Conservation (phyloP, 1,284 basidiomycete species). For the Leccinum solheimii region DNA sequence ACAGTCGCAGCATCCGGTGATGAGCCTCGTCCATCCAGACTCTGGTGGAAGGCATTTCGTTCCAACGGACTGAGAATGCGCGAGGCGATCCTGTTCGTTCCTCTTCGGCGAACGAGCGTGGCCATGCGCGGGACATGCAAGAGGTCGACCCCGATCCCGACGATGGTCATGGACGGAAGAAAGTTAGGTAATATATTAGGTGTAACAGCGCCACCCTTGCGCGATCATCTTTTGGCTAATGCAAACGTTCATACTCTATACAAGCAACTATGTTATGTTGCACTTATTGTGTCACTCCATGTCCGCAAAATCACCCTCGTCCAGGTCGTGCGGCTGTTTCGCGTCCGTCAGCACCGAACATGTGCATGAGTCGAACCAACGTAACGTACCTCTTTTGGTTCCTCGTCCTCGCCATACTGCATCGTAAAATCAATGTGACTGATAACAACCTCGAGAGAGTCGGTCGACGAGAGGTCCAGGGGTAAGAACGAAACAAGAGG, state of each 20-base stretch:
- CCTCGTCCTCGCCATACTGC: slow-evolving; percentile 95
- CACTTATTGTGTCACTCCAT: slow-evolving; percentile 47
- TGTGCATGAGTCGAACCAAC: background rate
- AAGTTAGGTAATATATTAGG: too few relatives aligned
- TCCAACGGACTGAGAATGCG: slow-evolving; percentile 68
- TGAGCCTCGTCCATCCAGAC: slow-evolving; percentile 6
- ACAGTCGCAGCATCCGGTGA: slow-evolving; percentile 4
- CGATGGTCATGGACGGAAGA: slow-evolving; percentile 47
- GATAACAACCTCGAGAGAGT: slow-evolving; percentile 87
- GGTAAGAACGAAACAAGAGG: slow-evolving; percentile 97
- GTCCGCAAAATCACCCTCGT: slow-evolving; percentile 82
- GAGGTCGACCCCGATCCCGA: slow-evolving; percentile 81
- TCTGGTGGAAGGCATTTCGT: slow-evolving; percentile 41
- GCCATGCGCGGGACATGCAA: slow-evolving; percentile 68
- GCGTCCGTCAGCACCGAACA: slow-evolving; percentile 3
- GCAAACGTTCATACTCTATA: background rate
- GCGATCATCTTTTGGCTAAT: background rate
- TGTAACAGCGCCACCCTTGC: background rate
- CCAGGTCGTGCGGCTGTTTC: slow-evolving; percentile 77
- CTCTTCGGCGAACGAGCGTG: slow-evolving; percentile 54
- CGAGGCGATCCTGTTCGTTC: slow-evolving; percentile 48
- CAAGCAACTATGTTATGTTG: too few relatives aligned
- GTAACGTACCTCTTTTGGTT: slow-evolving; percentile 75
- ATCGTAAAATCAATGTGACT: slow-evolving; percentile 97
- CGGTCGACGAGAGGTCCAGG: slow-evolving; percentile 87